Evolutionary conservation across 2,329 filamentous ascomycete genomes (phyloP).

Genomic region (Helotiales sp.): DNA sequence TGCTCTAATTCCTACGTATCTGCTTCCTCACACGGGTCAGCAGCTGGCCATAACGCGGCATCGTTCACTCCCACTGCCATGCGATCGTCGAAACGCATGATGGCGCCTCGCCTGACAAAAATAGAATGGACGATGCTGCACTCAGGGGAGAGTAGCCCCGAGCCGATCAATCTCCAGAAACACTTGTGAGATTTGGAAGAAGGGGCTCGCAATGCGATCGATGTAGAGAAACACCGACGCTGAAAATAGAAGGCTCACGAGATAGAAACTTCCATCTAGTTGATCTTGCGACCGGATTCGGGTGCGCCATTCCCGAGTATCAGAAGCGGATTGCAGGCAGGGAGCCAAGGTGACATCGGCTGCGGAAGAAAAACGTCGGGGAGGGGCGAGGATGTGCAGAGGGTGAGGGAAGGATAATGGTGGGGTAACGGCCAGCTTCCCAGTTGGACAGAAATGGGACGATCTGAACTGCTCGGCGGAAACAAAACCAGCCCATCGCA

Average conservation of each 20-base stretch:
- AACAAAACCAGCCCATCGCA: slow-evolving; percentile 3
- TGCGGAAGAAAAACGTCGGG: no score
- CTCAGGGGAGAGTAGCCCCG: slow-evolving; percentile 8
- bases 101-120: slow-evolving; percentile 24
- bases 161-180: slow-evolving; percentile 24
- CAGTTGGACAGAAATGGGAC: slow-evolving; percentile 23
- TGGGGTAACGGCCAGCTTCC: slow-evolving; percentile 22
- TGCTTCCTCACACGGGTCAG: slow-evolving; percentile 23
- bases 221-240: slow-evolving; percentile 18
- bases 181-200: slow-evolving; percentile 18
- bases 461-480: slow-evolving; percentile 14
- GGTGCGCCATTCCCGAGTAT: slow-evolving; percentile 20
- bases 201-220: slow-evolving; percentile 20
- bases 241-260: slow-evolving; percentile 10
- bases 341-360: not conserved
- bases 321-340: slow-evolving; percentile 17
- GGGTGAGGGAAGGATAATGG: slow-evolving; percentile 1
- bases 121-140: slow-evolving; percentile 17
- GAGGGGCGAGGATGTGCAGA: no score
- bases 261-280: slow-evolving; percentile 11
- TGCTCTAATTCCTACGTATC: slow-evolving; percentile 19
- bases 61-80: slow-evolving; percentile 16
- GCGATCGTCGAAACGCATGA: slow-evolving; percentile 28
- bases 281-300: slow-evolving; percentile 10
- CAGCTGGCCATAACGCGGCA: slow-evolving; percentile 13